Evolutionary conservation across 1,284 basidiomycete species (phyloP).

Genomic region (Xerocomus nothofagi): DNA sequence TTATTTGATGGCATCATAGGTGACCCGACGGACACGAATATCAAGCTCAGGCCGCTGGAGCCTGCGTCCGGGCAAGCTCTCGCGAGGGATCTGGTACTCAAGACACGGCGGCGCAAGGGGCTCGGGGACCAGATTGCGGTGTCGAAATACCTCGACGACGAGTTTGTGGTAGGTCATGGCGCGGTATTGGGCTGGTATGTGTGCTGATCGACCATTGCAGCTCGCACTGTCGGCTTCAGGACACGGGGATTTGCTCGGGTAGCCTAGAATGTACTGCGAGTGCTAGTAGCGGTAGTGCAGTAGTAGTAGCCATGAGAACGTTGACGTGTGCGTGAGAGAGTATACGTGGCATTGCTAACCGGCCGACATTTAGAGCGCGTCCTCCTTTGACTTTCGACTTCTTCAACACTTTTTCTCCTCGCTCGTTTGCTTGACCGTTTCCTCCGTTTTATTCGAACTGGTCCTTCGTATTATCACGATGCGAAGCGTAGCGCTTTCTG

Average conservation of each 20-base stretch:
- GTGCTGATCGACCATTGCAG: slow-evolving; percentile 39
- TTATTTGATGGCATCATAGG: slow-evolving; percentile 45
- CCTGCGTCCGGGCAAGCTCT: slow-evolving; percentile 94
- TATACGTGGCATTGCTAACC: slow-evolving; percentile 51
- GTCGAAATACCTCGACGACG: slow-evolving; percentile 92
- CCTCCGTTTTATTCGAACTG: slow-evolving; percentile 35
- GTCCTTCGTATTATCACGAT: slow-evolving; percentile 70
- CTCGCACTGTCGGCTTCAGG: slow-evolving; percentile 88
- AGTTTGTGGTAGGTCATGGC: slow-evolving; percentile 74
- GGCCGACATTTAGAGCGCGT: slow-evolving; percentile 38
- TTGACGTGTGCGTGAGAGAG: slow-evolving; percentile 34
- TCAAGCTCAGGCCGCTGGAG: slow-evolving; percentile 93
- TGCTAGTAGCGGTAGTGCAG: too few species aligned
- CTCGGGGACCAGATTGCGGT: slow-evolving; percentile 92
- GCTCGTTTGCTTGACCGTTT: slow-evolving; percentile 39
- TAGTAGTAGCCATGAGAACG: slow-evolving; percentile 10
- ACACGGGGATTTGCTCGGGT: slow-evolving; percentile 85
- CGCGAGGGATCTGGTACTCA: slow-evolving; percentile 91
- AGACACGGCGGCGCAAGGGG: slow-evolving; percentile 95
- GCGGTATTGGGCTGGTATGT: background rate
- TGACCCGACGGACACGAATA: slow-evolving; percentile 94
- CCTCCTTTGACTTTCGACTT: slow-evolving; percentile 12
- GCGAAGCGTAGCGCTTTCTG: slow-evolving; percentile 82
- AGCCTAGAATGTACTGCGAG: too few species aligned
- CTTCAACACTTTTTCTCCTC: slow-evolving; percentile 30